phyloP scores from a whole-genome alignment of 2,329 filamentous ascomycete genomes.

The Raffaelea albimanens region DNA sequence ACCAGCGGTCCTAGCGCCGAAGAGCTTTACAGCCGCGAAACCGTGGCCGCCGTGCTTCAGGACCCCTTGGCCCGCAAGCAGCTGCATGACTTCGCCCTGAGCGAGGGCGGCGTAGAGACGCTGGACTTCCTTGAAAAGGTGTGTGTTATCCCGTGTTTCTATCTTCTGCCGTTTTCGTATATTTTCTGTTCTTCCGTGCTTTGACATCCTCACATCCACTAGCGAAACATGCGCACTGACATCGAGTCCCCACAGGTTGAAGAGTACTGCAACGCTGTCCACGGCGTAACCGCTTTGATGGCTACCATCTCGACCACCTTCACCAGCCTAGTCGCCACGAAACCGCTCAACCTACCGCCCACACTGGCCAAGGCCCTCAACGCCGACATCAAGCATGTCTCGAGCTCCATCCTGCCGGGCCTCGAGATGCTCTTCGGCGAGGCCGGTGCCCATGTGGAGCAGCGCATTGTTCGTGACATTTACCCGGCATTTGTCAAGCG shows the following conservation, averaged over 20 bases:
- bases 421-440: constrained; percentile 32
- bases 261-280: constrained; percentile 31
- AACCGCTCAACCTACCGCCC: constrained; percentile 31
- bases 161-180: constrained; percentile 7
- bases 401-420: constrained; percentile 32
- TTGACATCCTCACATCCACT: neutral
- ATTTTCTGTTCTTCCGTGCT: constrained; percentile 7
- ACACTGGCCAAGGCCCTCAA: constrained; percentile 31
- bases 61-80: constrained; percentile 36
- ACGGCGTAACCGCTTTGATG: constrained; percentile 28
- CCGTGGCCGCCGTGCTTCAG: constrained; percentile 40
- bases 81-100: constrained; percentile 40
- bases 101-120: constrained; percentile 34
- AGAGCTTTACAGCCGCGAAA: constrained; percentile 39
- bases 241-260: constrained; percentile 28
- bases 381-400: constrained; percentile 35
- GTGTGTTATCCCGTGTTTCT: constrained; percentile 10
- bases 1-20: constrained; percentile 13
- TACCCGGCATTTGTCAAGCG: constrained; percentile 41
- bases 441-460: constrained; percentile 29
- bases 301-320: constrained; percentile 24
- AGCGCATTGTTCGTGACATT: constrained; percentile 29
- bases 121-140: constrained; percentile 41
- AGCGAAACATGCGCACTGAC: constrained; percentile 9
- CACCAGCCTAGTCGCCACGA: constrained; percentile 27